A percentile compares a stretch with the other conserved stretches of the same genome.
Conservation (phyloP, 2,329 filamentous ascomycete species). For the Curvularia eragrostidis region DNA sequence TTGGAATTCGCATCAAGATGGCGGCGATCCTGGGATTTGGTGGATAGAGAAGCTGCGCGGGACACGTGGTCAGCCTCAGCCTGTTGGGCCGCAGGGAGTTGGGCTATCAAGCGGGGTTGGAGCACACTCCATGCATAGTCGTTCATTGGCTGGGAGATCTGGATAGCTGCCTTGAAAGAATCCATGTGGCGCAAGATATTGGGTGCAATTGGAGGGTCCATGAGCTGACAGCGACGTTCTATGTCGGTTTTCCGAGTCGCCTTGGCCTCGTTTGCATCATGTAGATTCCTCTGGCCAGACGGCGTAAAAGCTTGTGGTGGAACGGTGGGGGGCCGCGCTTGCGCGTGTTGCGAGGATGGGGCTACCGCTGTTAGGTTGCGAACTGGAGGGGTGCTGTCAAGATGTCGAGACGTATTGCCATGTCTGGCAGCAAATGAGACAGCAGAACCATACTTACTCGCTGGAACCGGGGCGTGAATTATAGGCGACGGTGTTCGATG, state of each 20-base stretch:
- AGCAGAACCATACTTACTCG: conserved; percentile 42
- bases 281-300: conserved; percentile 60
- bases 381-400: conserved; percentile 30
- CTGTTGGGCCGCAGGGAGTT: conserved; percentile 69
- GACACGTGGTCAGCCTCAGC: conserved; percentile 60
- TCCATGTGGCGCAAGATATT: conserved; percentile 72
- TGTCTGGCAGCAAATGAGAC: conserved; percentile 23
- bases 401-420: conserved; percentile 24
- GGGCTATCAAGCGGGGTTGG: conserved; percentile 69
- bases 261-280: conserved; percentile 70
- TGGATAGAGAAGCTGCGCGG: conserved; percentile 53
- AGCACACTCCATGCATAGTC: conserved; percentile 74
- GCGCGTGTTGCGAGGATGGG: conserved; percentile 35
- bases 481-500: conserved; percentile 38
- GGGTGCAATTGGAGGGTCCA: conserved; percentile 70
- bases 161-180: conserved; percentile 75
- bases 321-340: conserved; percentile 43
- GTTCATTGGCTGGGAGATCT: conserved; percentile 71
- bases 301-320: conserved; percentile 45
- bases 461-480: conserved; percentile 44
- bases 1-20: conserved; percentile 58
- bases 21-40: conserved; percentile 56
- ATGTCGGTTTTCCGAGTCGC: conserved; percentile 71
- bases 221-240: conserved; percentile 69
- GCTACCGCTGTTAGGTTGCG: conserved; percentile 43